Conservation (phyloP, 768 basidiomycete species). For the Kwoniella europaea region DNA sequence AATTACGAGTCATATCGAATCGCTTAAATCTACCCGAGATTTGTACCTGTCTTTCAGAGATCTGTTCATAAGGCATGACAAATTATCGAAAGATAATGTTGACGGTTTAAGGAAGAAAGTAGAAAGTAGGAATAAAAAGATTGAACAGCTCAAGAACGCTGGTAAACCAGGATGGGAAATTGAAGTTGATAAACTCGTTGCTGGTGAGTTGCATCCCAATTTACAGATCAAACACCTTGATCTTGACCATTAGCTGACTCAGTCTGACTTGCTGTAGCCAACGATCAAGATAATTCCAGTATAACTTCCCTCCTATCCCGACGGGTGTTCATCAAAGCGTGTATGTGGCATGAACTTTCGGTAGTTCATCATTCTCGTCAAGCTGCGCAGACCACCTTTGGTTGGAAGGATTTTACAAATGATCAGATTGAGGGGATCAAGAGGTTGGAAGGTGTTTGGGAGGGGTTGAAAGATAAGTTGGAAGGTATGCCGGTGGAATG, state of each 20-base stretch:
- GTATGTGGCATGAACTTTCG: slow-evolving; percentile 95
- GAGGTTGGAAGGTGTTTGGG: slow-evolving; percentile 73
- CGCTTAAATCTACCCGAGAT: slow-evolving; percentile 73
- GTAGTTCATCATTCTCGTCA: slow-evolving; percentile 90
- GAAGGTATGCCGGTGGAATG: slow-evolving; percentile 86
- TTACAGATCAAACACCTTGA: too few relatives aligned
- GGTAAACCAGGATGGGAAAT: slow-evolving; percentile 84
- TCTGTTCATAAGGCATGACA: slow-evolving; percentile 81
- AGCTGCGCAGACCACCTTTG: slow-evolving; percentile 75
- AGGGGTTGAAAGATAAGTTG: slow-evolving; percentile 70
- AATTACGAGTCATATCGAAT: slow-evolving; percentile 46
- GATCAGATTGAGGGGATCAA: slow-evolving; percentile 75
- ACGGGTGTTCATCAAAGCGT: slow-evolving; percentile 83
- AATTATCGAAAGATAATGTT: slow-evolving; percentile 81
- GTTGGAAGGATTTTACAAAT: slow-evolving; percentile 72
- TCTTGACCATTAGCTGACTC: slow-evolving; percentile 1
- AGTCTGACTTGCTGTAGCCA: slow-evolving; percentile 55
- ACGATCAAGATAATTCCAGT: slow-evolving; percentile 83
- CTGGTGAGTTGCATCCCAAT: slow-evolving; percentile 29
- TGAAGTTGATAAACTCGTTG: slow-evolving; percentile 76
- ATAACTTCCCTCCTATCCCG: slow-evolving; percentile 76
- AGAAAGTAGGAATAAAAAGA: slow-evolving; percentile 73
- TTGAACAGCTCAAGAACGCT: slow-evolving; percentile 72
- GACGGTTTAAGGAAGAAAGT: slow-evolving; percentile 86
- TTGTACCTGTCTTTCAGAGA: slow-evolving; percentile 86